Evolutionary conservation across 345 rosid species (phyloP).

Genomic region (Melaleuca quinquenervia): DNA sequence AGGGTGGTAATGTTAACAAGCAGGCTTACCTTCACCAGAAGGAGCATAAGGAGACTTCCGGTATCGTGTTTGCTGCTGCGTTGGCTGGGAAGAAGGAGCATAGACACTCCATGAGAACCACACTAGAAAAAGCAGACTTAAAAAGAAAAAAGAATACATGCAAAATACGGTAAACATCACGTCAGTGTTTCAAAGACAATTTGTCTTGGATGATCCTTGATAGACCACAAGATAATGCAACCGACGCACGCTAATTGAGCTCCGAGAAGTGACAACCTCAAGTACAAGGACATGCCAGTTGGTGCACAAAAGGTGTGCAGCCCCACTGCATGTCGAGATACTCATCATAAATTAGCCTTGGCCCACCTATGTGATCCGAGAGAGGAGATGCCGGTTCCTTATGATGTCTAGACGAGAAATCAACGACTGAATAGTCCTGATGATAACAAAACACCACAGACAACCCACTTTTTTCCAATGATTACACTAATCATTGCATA

Average conservation of each 20-base stretch:
- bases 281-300: background rate
- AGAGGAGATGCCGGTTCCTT: background rate
- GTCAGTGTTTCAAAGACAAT: background rate
- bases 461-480: too few species aligned
- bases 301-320: background rate
- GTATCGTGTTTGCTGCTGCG: slow-evolving; percentile 96
- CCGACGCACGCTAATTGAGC: background rate
- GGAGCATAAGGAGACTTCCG: slow-evolving; percentile 93
- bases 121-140: background rate
- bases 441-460: background rate
- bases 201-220: background rate
- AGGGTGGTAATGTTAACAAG: background rate
- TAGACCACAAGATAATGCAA: background rate
- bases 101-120: background rate
- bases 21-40: slow-evolving; percentile 60
- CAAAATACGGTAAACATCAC: background rate
- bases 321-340: background rate
- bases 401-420: background rate
- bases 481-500: too few species aligned
- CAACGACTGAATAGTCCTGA: background rate
- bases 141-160: background rate
- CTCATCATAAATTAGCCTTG: background rate
- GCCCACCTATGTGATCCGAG: background rate
- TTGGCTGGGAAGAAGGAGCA: slow-evolving; percentile 42
- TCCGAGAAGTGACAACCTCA: background rate